These are phyloP conservation scores for Scytalidium lignicola DNA, from an alignment of 2,329 filamentous ascomycete species.

Conservation along the genomic window DNA sequence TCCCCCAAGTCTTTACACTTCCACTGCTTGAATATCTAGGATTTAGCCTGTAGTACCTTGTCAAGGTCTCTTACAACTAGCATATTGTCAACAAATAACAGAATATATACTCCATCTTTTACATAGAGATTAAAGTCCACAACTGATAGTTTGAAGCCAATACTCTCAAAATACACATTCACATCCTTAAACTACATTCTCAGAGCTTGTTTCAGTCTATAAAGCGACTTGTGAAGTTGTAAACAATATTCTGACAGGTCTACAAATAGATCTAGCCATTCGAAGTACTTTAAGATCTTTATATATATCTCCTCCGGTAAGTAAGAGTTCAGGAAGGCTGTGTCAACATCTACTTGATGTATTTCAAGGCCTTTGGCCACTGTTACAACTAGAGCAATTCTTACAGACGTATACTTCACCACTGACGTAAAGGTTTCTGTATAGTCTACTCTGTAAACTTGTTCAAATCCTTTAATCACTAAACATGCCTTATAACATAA, in stretches of 20 bases:
- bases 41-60: neutral
- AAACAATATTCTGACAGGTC: neutral
- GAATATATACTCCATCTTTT: neutral
- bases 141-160: neutral
- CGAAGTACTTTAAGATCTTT: neutral
- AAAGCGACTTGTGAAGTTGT: neutral
- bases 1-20: neutral
- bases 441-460: neutral
- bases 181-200: neutral
- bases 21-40: neutral
- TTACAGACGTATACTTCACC: neutral
- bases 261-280: neutral
- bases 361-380: conserved; percentile 2
- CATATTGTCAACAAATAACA: neutral
- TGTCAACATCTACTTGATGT: conserved; percentile 1
- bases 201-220: neutral
- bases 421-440: conserved; percentile 3
- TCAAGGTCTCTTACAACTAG: neutral
- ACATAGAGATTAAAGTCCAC: neutral
- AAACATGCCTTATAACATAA: neutral
- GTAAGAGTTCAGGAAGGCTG: neutral
- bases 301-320: neutral
- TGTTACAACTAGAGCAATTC: conserved; percentile 1
- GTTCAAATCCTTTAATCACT: neutral
- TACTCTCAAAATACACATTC: neutral